These are phyloP conservation scores for Detonula confervacea DNA, from an alignment of 352 stramenopile genomes.

Conservation along the genomic window DNA sequence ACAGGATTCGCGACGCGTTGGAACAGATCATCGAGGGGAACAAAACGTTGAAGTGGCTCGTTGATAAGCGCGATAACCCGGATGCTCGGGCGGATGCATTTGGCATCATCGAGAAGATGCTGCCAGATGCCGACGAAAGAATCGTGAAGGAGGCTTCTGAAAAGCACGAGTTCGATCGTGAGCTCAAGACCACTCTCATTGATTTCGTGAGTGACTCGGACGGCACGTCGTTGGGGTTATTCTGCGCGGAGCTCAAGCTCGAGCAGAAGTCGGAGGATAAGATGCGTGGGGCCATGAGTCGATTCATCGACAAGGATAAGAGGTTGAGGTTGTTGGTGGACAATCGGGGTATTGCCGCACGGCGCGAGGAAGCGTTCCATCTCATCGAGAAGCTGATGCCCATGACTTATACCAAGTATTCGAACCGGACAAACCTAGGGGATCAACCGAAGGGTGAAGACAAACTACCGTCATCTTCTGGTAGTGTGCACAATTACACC, in stretches of 20 bases:
- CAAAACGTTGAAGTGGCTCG: not conserved
- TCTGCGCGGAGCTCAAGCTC: not conserved
- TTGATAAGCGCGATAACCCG: too few species aligned
- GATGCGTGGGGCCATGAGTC: not conserved
- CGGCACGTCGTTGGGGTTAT: not conserved
- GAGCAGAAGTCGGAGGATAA: not conserved
- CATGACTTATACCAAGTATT: not conserved
- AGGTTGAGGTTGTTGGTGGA: slow-evolving; percentile 2
- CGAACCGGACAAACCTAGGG: too few species aligned
- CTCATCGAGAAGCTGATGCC: slow-evolving; percentile 5
- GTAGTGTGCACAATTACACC: not conserved
- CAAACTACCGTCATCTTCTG: too few species aligned
- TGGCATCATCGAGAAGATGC: not conserved
- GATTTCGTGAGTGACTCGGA: not conserved
- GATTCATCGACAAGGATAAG: slow-evolving; percentile 7
- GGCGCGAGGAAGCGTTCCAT: slow-evolving; percentile 6
- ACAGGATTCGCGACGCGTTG: not conserved
- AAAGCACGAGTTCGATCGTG: not conserved
- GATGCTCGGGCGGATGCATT: not conserved
- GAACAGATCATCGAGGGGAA: not conserved
- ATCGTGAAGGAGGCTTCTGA: not conserved
- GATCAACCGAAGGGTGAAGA: too few species aligned
- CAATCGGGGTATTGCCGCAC: not conserved
- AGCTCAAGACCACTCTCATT: not conserved
- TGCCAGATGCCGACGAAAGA: not conserved